Conservation (phyloP, 2,329 filamentous ascomycete genomes). For the Fusarium duplospermum region DNA sequence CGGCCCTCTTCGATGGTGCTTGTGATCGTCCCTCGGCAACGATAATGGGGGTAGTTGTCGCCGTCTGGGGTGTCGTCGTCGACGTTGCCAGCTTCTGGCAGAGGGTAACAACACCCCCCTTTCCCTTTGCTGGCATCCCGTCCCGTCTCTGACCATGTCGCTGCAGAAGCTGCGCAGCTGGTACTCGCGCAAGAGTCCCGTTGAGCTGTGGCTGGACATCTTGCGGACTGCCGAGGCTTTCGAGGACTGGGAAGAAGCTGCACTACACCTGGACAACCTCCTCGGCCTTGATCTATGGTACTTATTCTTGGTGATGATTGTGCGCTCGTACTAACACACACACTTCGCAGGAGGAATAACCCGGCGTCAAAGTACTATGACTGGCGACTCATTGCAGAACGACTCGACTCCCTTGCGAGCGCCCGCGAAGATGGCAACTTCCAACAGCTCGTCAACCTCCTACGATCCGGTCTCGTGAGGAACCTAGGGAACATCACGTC, state of each 20-base stretch:
- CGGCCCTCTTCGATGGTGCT: slow-evolving; percentile 42
- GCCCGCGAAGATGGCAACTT: slow-evolving; percentile 79
- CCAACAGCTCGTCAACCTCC: slow-evolving; percentile 78
- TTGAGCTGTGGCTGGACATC: slow-evolving; percentile 73
- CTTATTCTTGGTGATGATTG: background rate
- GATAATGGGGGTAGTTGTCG: slow-evolving; percentile 58
- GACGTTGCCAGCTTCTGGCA: slow-evolving; percentile 74
- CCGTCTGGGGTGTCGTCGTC: slow-evolving; percentile 68
- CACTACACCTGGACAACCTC: slow-evolving; percentile 83
- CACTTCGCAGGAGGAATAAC: slow-evolving; percentile 76
- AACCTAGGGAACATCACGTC: slow-evolving; percentile 93
- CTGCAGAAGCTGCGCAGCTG: slow-evolving; percentile 74
- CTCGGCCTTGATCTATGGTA: slow-evolving; percentile 86
- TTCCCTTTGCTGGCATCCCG: slow-evolving; percentile 1
- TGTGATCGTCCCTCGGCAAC: slow-evolving; percentile 52
- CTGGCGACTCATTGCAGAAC: slow-evolving; percentile 83
- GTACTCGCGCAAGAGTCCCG: slow-evolving; percentile 73
- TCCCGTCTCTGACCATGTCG: slow-evolving; percentile 28
- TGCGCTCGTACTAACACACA: slow-evolving; percentile 18
- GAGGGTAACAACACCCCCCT: slow-evolving; percentile 58
- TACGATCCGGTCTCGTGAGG: slow-evolving; percentile 82
- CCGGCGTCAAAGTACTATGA: slow-evolving; percentile 86
- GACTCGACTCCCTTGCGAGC: slow-evolving; percentile 76
- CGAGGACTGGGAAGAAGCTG: slow-evolving; percentile 89
- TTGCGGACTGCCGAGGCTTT: slow-evolving; percentile 76